Conservation (phyloP, 495 filamentous ascomycete genomes). For the Penicillium diatomitis region DNA sequence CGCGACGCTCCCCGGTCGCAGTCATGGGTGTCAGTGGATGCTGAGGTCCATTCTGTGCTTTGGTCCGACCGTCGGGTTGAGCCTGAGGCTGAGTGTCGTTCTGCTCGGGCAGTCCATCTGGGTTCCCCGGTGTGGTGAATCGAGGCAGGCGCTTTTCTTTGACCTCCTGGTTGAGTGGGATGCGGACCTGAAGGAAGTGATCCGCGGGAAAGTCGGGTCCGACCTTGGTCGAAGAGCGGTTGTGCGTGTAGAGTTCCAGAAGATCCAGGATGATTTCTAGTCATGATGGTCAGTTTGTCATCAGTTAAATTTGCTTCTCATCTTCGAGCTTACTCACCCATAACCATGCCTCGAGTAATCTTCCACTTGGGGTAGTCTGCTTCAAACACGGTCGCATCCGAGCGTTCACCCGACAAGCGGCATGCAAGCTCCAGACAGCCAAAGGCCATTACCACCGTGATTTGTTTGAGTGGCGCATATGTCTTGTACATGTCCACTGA, state of each 20-base stretch:
- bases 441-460: conserved; percentile 66
- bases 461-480: conserved; percentile 83
- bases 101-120: background rate
- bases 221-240: conserved; percentile 60
- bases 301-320: background rate
- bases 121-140: conserved; percentile 31
- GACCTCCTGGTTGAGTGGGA: conserved; percentile 71
- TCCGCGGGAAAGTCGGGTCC: conserved; percentile 63
- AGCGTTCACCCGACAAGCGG: conserved; percentile 46
- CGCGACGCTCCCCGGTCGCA: conserved; percentile 38
- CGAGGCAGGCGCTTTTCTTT: conserved; percentile 45
- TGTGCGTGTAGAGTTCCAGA: conserved; percentile 80
- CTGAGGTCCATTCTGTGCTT: background rate
- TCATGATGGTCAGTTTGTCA: background rate
- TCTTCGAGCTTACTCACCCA: conserved; percentile 35
- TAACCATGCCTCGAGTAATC: conserved; percentile 58
- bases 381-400: conserved; percentile 37
- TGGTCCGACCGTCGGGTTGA: background rate
- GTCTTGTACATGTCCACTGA: conserved; percentile 87
- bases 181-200: conserved; percentile 72
- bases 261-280: conserved; percentile 76
- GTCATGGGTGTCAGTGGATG: conserved; percentile 30
- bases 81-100: background rate
- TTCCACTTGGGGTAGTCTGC: conserved; percentile 46
- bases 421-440: conserved; percentile 74